phyloP scores from a whole-genome alignment of 305 asterid genomes.

The Stenogyne calaminthoides region DNA sequence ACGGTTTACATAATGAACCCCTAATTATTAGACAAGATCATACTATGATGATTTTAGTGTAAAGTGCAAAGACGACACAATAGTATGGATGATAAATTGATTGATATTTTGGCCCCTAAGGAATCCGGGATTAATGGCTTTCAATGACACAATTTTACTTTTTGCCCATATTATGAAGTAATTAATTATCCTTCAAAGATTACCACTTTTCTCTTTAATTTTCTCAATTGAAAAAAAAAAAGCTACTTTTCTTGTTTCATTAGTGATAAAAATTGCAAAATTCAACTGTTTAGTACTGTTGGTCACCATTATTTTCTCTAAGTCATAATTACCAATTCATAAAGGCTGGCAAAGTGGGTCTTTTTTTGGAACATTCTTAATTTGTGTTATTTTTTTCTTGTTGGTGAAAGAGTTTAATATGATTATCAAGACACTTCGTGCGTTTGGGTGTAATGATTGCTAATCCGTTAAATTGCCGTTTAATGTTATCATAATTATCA shows the following conservation, averaged over 20 bases:
- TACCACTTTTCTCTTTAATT: background rate
- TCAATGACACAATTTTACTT: constrained; percentile 32
- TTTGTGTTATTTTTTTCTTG: background rate
- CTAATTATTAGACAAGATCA: background rate
- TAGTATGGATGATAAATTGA: constrained; percentile 29
- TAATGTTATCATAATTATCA: constrained; percentile 4
- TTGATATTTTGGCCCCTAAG: constrained; percentile 26
- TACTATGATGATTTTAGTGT: constrained; percentile 8
- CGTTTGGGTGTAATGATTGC: constrained; percentile 27
- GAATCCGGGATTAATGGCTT: constrained; percentile 55
- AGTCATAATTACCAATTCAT: constrained; percentile 40
- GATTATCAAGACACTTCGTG: constrained; percentile 31
- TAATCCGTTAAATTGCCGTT: constrained; percentile 24
- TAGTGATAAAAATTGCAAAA: constrained; percentile 23
- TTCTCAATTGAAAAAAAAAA: constrained; percentile 12
- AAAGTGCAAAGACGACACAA: constrained; percentile 21
- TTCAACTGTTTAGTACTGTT: constrained; percentile 11
- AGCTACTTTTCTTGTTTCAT: constrained; percentile 30
- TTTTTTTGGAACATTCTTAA: constrained; percentile 32
- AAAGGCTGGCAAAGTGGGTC: constrained; percentile 36
- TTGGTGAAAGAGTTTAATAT: constrained; percentile 21
- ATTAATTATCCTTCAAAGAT: constrained; percentile 29
- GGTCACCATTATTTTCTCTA: background rate
- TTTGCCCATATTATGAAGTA: constrained; percentile 39
- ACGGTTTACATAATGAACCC: background rate